Evolutionary conservation across 2,329 filamentous ascomycete species (phyloP).

Genomic region (Stagonosporopsis vannaccii): DNA sequence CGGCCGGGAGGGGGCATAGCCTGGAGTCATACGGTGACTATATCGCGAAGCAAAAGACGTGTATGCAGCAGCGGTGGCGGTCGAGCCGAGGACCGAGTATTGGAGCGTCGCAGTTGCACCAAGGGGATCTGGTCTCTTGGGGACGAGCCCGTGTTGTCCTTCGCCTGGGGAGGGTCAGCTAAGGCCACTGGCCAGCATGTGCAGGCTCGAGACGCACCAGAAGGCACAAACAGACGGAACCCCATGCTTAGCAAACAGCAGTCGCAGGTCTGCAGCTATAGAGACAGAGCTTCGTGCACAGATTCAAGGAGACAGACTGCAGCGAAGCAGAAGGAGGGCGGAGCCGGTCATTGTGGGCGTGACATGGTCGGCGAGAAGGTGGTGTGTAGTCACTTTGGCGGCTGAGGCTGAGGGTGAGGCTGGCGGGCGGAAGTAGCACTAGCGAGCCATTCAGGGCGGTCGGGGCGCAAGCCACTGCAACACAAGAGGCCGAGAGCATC

Average conservation of each 20-base stretch:
- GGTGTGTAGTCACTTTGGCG: background rate
- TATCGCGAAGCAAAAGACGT: conserved; percentile 31
- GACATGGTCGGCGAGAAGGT: conserved; percentile 1
- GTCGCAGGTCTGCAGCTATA: background rate
- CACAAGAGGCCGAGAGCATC: background rate
- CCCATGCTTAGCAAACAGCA: conserved; percentile 27
- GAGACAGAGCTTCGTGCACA: background rate
- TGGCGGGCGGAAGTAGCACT: conserved; percentile 6
- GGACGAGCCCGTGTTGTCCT: conserved; percentile 35
- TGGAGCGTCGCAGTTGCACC: conserved; percentile 41
- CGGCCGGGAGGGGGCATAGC: conserved; percentile 16
- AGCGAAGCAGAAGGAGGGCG: background rate
- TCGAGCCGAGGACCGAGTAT: conserved; percentile 35
- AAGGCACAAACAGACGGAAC: conserved; percentile 37
- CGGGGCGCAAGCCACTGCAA: conserved; percentile 3
- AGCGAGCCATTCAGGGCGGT: conserved; percentile 4
- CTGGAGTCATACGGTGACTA: conserved; percentile 20
- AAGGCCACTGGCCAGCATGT: background rate
- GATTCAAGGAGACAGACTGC: background rate
- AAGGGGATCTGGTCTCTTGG: conserved; percentile 35
- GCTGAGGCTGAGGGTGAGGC: conserved; percentile 15
- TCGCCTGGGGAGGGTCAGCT: conserved; percentile 30
- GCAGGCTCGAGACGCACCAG: conserved; percentile 26
- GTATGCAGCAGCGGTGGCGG: conserved; percentile 35
- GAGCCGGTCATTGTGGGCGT: conserved; percentile 9